Conservation (phyloP, 148 eudicot species). For the Diospyros lotus region DNA sequence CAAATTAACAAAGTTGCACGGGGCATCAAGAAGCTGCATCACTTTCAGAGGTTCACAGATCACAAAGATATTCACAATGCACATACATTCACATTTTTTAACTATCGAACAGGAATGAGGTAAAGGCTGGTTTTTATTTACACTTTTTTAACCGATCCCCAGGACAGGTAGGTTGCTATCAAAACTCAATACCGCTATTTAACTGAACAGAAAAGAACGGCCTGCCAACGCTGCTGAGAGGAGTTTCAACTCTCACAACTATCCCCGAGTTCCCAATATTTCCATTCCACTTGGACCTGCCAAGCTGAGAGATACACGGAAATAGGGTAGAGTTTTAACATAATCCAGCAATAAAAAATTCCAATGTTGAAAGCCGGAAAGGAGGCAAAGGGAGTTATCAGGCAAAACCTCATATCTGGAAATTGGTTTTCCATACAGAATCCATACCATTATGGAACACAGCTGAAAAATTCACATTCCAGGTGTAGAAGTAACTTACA, state of each 20-base stretch:
- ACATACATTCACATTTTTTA: background rate
- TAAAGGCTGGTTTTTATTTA: constrained; percentile 25
- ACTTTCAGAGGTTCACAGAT: too few species aligned
- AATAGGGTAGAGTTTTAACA: too few species aligned
- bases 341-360: too few species aligned
- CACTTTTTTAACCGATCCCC: constrained; percentile 13
- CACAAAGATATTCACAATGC: background rate
- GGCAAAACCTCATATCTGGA: background rate
- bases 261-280: constrained; percentile 81
- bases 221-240: constrained; percentile 59
- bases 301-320: constrained; percentile 49
- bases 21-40: too few species aligned
- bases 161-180: constrained; percentile 14
- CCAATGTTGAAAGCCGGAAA: too few species aligned
- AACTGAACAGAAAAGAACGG: constrained; percentile 82
- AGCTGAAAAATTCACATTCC: background rate
- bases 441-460: background rate
- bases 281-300: constrained; percentile 98
- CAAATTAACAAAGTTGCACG: too few species aligned
- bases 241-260: constrained; percentile 75
- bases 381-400: too few species aligned
- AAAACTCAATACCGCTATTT: constrained; percentile 89
- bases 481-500: constrained; percentile 36
- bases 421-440: background rate
- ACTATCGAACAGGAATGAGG: constrained; percentile 16